phyloP scores from a whole-genome alignment of 148 eudicot genomes.

The Camellia sinensis region DNA sequence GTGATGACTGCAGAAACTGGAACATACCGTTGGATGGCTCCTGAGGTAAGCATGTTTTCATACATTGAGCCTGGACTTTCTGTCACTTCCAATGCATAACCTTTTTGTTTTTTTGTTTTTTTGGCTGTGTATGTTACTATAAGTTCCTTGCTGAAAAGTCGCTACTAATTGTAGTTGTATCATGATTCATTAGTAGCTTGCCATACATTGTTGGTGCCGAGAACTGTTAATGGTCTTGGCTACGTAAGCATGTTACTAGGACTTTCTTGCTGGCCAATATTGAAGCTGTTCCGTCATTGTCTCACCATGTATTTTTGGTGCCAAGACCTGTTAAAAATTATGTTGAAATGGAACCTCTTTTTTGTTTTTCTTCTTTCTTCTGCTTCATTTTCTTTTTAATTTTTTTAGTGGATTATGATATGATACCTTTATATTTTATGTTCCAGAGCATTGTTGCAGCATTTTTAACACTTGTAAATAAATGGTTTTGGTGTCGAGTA shows the following conservation, averaged over 20 bases:
- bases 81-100: not conserved
- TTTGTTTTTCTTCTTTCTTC: not conserved
- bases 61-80: not conserved
- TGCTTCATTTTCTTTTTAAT: not conserved
- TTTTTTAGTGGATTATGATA: not conserved
- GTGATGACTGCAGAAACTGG: constrained; percentile 83
- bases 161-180: not conserved
- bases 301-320: not conserved
- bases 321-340: not conserved
- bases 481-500: not conserved
- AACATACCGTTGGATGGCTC: constrained; percentile 87
- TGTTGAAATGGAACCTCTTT: not conserved
- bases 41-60: constrained; percentile 40
- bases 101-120: not conserved
- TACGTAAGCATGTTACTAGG: not conserved
- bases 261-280: not conserved
- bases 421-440: not conserved
- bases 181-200: not conserved
- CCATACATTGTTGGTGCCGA: not conserved
- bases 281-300: not conserved
- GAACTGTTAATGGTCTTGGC: too few species aligned
- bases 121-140: not conserved
- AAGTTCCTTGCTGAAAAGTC: not conserved
- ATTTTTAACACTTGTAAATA: not conserved
- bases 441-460: not conserved